Evolutionary conservation across 805 yeast genomes (phyloP), one percentile per base, ranked within the genome.

Genomic region (Metschnikowia arizonensis): DNA sequence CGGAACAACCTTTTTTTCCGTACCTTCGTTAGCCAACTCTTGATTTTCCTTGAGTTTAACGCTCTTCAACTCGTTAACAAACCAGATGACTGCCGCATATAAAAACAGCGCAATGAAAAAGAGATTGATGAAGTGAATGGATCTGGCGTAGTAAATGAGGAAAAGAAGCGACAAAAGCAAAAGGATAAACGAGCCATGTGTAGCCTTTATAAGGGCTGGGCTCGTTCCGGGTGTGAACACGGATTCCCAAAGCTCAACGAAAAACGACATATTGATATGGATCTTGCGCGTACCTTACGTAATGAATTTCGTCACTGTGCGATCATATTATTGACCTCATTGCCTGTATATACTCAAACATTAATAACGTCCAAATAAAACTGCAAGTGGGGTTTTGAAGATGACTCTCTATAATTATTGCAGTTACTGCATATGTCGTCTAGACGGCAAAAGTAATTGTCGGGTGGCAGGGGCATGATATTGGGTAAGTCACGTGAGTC

Each of bases 181-280:
- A 9, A 84, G 73, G 0, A 76, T 69, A 58, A 93, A 93, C 2
- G 97, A 85, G 2, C 70, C 75, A 61, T 93, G 97, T 0, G 97
- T 91, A 2, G 98, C 97, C 31, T 75, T 72, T n/a, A 89, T 73
- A 42, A 93, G 74, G 1, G 95, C 88, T 1, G 97, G 97, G 1
- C 93, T 79, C 1, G 96, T 80, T 1, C 99, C 99, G 5, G 98
- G 97, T 14, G 88, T 82, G 65, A 91, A 87, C 23, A 93, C 79
- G 11, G 96, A 86, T 45, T 85, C 83, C 97, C 97, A 90, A 35
- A 91, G 74, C 21, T 85, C 95, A 21, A 65, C 69, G 30, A 85
- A 47, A 59, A 82, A 82, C 14, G 66, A 50, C 65, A 72, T 66
- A 15, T 6, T 11, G 28, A 23, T 5, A 34, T 11, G 19, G 29